Evolutionary conservation across 2,329 filamentous ascomycete species (phyloP), one percentile per base, ranked within the genome.

Genomic region (Elsinoe australis): DNA sequence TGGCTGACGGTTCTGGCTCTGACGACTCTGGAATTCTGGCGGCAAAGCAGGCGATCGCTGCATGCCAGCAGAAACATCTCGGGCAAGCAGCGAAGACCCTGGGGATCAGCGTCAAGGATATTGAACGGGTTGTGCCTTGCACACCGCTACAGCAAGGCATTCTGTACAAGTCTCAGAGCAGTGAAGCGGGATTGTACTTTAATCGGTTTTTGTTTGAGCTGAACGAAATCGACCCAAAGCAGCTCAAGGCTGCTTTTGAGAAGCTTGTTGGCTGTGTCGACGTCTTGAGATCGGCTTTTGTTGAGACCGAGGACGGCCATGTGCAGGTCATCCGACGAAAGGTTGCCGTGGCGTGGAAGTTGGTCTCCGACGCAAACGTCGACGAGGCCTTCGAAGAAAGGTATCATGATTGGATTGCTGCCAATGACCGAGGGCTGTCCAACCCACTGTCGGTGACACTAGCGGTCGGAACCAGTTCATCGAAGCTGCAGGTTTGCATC

Each of bases 101-200:
- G 0, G 64, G 65, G 0, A 53, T 82, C 1, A 57, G 68, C 0
- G 62, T 69, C 1, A 59, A 65, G 4, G 69, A 79, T 1, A 74
- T 95, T 7, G 83, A 92, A 58, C 77, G 78, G 50, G 77, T 95
- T 45, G 79, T 79, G 0, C 89, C 88, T 3, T 95, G 89, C 60
- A 94, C 89, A 1, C 78, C 88, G 0, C 68, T 95, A 1, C 89
- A 95, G 59, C 80, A 90, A 61, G 89, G 88, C 0, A 90, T 95
- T 70, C 79, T 95, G 42, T 83, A 83, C 4, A 76, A 80, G 41
- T 82, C 80, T 18, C 61, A 84, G 29, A 75, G 78, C 7, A 78
- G 69, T 14, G 65, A 72, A 0, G 61, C 68, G 0, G 70, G 73
- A 0, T 66, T 83, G 0, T 95, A 95, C 60, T 94, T 90, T 63